Base-by-base conservation (phyloP, 192 early-diverging fungal species). In the Gonapodya prolifera region DNA sequence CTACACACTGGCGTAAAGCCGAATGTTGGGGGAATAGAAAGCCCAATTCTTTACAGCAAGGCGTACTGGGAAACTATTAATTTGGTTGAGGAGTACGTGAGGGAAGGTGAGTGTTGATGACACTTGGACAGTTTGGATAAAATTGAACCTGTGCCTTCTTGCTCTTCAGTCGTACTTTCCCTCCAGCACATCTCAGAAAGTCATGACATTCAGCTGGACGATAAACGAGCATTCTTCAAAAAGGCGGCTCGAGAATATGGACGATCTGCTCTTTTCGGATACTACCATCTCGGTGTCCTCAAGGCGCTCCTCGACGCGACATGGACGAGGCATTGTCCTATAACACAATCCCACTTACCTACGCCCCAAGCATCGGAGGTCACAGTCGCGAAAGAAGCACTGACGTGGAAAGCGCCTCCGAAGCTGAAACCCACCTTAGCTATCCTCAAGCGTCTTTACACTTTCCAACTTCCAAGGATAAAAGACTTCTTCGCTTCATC, bases 1-100 rank as follows among this genome's bases (percentile, higher is more conserved):
- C 71, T 34, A 33, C 73, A 76, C 45, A 31, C 85, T 83, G 35
- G 91, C 88, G 17, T 86, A 76, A 95, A 92, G 77, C 81, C 84
- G 75, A 93, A 95, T 80, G 88, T 93, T 80, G 92, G 87, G 30
- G 91, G 91, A 2, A 84, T 93, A 33, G 92, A 93, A 70, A 93
- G 92, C 82, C 83, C 86, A 78, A 82, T 84, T 2, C 83, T 95
- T 30, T 95, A 94, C 80, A 86, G 87, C 35, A 84, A 89, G 29
- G 88, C 89, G 23, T 93, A 92, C 80, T 80, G 87, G 69, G 94
- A 92, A 33, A 93, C 94, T 33, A 93, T 93, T 77, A 77, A 82
- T 2, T 81, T 91, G 0, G 85, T 95, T 23, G 90, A 94, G 69
- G 81, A 85, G 30, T 94, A 89, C 80, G 83, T 90, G 1, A 81